phyloP scores from a whole-genome alignment of 2,329 filamentous ascomycete genomes.

The Aureobasidium sp. region DNA sequence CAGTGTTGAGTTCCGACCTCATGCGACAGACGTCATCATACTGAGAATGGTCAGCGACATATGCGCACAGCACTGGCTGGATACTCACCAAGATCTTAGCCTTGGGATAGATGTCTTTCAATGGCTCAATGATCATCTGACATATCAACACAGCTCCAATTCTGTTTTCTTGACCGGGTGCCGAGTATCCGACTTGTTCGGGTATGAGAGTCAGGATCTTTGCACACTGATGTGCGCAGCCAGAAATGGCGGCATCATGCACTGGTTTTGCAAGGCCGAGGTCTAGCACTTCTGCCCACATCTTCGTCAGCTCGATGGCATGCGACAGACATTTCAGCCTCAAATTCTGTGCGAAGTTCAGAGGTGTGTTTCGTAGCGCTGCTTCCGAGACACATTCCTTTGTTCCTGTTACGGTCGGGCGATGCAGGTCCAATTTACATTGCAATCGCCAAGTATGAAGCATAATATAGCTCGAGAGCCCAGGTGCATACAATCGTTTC shows the following conservation, averaged over 20 bases:
- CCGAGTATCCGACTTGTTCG: not conserved
- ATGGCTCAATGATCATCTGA: slow-evolving; percentile 6
- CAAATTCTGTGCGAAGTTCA: not conserved
- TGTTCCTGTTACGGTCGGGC: not conserved
- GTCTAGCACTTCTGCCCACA: slow-evolving; percentile 11
- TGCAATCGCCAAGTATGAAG: slow-evolving; percentile 6
- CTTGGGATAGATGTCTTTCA: slow-evolving; percentile 11
- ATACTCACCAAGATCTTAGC: slow-evolving; percentile 3
- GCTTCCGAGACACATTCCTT: not conserved
- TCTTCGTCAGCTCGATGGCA: slow-evolving; percentile 7
- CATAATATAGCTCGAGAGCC: slow-evolving; percentile 2
- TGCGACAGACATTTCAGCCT: not conserved
- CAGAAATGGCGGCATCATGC: slow-evolving; percentile 6
- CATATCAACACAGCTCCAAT: not conserved
- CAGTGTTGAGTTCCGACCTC: not conserved
- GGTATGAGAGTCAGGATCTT: slow-evolving; percentile 6
- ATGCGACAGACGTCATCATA: slow-evolving; percentile 9
- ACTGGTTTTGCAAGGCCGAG: slow-evolving; percentile 5
- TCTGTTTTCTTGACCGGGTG: not conserved
- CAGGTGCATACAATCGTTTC: slow-evolving; percentile 2
- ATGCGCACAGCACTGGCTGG: too few relatives aligned
- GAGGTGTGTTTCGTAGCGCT: not conserved
- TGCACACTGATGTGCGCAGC: slow-evolving; percentile 12
- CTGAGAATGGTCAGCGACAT: not conserved
- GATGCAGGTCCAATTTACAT: slow-evolving; percentile 3